Percentiles rank a stretch among this genome's conserved stretches.
Evolutionary conservation across 2,329 filamentous ascomycete species (phyloP).

Genomic region (Sphaerulina populicola): DNA sequence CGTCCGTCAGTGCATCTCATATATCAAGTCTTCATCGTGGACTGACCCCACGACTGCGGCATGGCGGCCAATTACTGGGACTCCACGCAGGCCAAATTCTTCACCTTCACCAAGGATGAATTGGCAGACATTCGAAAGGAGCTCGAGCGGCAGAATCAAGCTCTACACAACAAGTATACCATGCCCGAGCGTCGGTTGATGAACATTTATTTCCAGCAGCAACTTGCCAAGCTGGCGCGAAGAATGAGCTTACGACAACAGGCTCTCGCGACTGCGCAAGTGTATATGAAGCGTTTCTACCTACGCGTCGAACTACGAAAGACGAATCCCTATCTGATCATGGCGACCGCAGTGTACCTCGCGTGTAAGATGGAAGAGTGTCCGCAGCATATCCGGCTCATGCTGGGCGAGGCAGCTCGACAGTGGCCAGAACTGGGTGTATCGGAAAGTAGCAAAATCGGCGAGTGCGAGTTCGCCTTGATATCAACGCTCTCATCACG

Average conservation of each 20-base stretch:
- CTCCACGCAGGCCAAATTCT: conserved; percentile 81
- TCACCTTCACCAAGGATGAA: conserved; percentile 81
- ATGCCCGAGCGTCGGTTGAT: conserved; percentile 74
- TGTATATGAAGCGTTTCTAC: conserved; percentile 93
- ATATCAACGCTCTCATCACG: conserved; percentile 88
- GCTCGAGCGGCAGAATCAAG: conserved; percentile 63
- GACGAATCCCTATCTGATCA: conserved; percentile 86
- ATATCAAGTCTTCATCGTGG: too few species aligned
- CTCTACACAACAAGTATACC: conserved; percentile 67
- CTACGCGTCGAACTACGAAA: conserved; percentile 80
- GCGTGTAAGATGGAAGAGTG: conserved; percentile 98
- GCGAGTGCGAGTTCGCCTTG: conserved; percentile 87
- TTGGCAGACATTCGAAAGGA: conserved; percentile 65
- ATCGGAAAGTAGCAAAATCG: conserved; percentile 72
- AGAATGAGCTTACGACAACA: conserved; percentile 81
- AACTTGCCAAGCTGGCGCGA: conserved; percentile 74
- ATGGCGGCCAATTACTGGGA: conserved; percentile 98
- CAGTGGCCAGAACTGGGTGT: conserved; percentile 74
- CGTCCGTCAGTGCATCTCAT: background rate
- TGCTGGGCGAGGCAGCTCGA: conserved; percentile 75
- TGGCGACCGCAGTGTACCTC: conserved; percentile 88
- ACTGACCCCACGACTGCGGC: background rate
- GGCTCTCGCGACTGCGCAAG: conserved; percentile 83
- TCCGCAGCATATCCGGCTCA: conserved; percentile 87
- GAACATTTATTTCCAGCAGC: conserved; percentile 85